phyloP scores from a whole-genome alignment of 306 rosid species.

The Prunus campanulata region DNA sequence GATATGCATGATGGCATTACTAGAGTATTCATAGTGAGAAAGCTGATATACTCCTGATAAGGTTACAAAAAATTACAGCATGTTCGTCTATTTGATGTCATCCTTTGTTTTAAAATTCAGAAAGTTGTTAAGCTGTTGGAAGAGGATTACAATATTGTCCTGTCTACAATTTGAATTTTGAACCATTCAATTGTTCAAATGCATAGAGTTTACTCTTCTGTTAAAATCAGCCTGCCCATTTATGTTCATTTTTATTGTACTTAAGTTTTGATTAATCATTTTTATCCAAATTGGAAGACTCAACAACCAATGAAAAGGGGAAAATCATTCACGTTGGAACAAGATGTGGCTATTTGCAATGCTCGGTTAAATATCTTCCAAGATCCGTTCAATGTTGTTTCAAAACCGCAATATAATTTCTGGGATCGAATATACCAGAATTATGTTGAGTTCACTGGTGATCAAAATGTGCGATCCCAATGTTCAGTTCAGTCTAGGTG shows the following conservation, averaged over 20 bases:
- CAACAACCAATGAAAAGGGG: not conserved
- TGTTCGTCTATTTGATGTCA: too few relatives aligned
- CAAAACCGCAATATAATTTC: not conserved
- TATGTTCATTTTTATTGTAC: not conserved
- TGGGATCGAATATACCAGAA: not conserved
- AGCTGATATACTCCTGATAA: not conserved
- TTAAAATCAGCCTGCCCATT: not conserved
- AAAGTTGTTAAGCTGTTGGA: not conserved
- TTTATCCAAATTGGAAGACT: not conserved
- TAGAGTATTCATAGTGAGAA: not conserved
- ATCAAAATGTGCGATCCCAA: not conserved
- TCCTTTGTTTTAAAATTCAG: not conserved
- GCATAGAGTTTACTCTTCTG: not conserved
- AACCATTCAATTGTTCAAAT: too few relatives aligned
- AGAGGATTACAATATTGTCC: not conserved
- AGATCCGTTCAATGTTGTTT: not conserved
- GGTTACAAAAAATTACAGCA: not conserved
- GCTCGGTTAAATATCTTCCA: not conserved
- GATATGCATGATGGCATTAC: not conserved
- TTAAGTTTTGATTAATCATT: not conserved
- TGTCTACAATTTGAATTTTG: too few relatives aligned
- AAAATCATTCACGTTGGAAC: not conserved
- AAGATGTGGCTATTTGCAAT: constrained; percentile 5
- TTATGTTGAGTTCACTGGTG: not conserved
- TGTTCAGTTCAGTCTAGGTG: not conserved